Base-by-base conservation (phyloP, 345 rosid species). In the Gossypium ekmanianum region DNA sequence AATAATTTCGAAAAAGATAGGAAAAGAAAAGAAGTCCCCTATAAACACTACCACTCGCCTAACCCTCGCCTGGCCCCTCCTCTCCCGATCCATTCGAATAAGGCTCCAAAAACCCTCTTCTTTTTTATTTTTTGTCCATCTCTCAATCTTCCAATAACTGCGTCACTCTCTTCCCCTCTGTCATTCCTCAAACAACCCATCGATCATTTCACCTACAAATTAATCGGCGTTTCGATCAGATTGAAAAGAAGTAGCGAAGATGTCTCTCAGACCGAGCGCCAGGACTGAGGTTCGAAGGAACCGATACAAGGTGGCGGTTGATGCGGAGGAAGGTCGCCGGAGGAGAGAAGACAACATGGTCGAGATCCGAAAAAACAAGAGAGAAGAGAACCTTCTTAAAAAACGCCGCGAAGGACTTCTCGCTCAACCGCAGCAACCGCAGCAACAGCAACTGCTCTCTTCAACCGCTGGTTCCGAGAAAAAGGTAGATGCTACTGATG, bases 311-410 rank as follows among this genome's bases (percentile, higher is more conserved):
- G 91, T 86, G 50, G 86, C 92, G 55, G 92, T 89, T 11, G 91
- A 88, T 45, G 91, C 91, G 34, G 97, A 89, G 13, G 97, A 92
- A 68, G 97, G 92, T 14, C 84, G 94, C 47, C 81, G 97, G 78
- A 87, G 97, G 68, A 81, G 97, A 70, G 97, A 92, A 76, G 93
- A 92, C 75, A 87, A 88, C 66, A 85, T 88, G 94, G 94, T 92
- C 59, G 94, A 92, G 91, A 92, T 90, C 87, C 84, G 94, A 73
- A 92, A 92, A 89, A 92, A 84, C 54, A 86, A 87, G 64, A 79
- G 97, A 62, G 94, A 92, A 68, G 97, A 92, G 76, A 90, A 84
- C 80, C 78, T 92, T 14, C 90, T 82, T 80, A 92, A 92, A 87
- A 92, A 90, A 81, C 82, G 94, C 17, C 92, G 94, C 20, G 93